Conservation (phyloP, 116 monocot genomes). For the Dioscorea cayenensis region DNA sequence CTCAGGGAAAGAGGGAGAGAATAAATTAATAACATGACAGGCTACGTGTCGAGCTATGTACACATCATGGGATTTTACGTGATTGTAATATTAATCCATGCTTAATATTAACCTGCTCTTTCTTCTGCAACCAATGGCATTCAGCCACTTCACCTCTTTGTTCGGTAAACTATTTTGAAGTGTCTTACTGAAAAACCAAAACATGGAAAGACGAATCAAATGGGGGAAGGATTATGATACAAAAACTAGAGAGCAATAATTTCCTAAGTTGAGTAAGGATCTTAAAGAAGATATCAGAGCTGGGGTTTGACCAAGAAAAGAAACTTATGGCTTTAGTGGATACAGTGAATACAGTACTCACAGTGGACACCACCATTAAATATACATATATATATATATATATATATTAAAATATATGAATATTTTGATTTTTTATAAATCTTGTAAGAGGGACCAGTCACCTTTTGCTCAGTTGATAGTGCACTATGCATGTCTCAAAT, state of each 20-base stretch:
- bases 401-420: too few species aligned
- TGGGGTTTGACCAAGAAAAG: background rate
- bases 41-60: slow-evolving; percentile 6
- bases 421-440: too few species aligned
- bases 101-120: background rate
- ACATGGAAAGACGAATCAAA: background rate
- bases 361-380: background rate
- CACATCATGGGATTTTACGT: background rate
- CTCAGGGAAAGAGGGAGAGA: background rate
- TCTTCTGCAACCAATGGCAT: background rate
- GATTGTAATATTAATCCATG: background rate
- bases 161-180: background rate
- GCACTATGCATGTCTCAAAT: too few species aligned
- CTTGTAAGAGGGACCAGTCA: too few species aligned
- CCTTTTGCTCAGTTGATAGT: too few species aligned
- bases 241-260: background rate
- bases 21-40: background rate
- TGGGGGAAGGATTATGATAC: background rate
- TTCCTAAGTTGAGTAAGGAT: background rate
- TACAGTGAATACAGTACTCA: background rate
- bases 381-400: background rate
- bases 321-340: background rate
- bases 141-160: background rate
- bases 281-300: background rate
- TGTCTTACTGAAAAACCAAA: background rate